phyloP scores from a whole-genome alignment of 805 yeast genomes.

The Yamadazyma sp. region DNA sequence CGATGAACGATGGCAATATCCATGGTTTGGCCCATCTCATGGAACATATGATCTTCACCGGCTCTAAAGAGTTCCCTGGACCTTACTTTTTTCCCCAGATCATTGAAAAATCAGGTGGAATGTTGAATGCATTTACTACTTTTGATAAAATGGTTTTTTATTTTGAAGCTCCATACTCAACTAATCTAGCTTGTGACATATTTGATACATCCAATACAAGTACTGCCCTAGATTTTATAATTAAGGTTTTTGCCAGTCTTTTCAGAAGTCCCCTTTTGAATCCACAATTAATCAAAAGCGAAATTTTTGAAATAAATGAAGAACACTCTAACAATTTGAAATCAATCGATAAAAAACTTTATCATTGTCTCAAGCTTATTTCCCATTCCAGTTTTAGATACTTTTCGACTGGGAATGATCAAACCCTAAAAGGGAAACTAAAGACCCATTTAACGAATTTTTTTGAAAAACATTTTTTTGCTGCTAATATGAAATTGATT shows the following conservation, averaged over 20 bases:
- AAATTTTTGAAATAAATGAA: constrained; percentile 59
- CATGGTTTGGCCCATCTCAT: constrained; percentile 78
- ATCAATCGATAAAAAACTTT: constrained; percentile 44
- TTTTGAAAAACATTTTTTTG: constrained; percentile 38
- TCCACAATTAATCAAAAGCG: constrained; percentile 40
- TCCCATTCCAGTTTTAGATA: constrained; percentile 53
- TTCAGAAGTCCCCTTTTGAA: constrained; percentile 52
- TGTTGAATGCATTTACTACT: constrained; percentile 64
- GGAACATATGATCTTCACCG: constrained; percentile 32
- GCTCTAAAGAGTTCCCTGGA: constrained; percentile 52
- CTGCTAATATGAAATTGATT: constrained; percentile 55
- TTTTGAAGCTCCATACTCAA: constrained; percentile 52
- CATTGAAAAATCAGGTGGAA: constrained; percentile 51
- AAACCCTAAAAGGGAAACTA: constrained; percentile 43
- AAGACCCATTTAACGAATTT: constrained; percentile 37
- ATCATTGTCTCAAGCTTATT: constrained; percentile 56
- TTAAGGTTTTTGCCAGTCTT: constrained; percentile 50
- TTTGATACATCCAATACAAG: too few species aligned
- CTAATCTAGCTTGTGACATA: constrained; percentile 12
- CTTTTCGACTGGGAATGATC: constrained; percentile 62
- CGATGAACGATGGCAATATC: constrained; percentile 63
- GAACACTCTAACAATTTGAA: constrained; percentile 60
- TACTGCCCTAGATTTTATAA: constrained; percentile 43
- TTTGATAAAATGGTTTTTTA: constrained; percentile 64
- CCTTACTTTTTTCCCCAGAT: constrained; percentile 44